These are phyloP conservation scores for Allomyces macrogynus DNA, from an alignment of 192 early-diverging fungal species.

Conservation along the genomic window DNA sequence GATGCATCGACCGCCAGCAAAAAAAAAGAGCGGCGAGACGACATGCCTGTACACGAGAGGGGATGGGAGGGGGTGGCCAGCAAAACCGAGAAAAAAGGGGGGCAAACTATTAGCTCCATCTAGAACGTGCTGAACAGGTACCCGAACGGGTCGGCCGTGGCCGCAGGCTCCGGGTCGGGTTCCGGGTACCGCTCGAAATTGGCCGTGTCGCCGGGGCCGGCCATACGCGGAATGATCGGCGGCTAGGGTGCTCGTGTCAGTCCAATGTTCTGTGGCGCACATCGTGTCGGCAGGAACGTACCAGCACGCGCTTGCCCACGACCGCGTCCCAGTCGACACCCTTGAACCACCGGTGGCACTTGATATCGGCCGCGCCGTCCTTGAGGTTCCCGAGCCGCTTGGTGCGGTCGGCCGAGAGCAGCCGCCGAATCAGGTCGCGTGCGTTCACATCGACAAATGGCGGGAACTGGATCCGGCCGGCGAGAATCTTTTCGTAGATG, in stretches of 20 bases:
- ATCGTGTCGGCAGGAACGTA: not conserved
- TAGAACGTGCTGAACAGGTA: not conserved
- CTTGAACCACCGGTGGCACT: conserved; percentile 82
- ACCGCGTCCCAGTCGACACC: conserved; percentile 83
- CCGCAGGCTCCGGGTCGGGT: conserved; percentile 7
- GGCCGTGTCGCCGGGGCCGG: conserved; percentile 79
- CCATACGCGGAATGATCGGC: conserved; percentile 75
- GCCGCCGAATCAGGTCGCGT: conserved; percentile 73
- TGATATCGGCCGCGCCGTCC: conserved; percentile 78
- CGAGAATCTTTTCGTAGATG: conserved; percentile 97
- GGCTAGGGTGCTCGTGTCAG: conserved; percentile 11
- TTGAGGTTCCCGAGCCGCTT: conserved; percentile 88
- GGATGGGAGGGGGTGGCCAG: too few relatives aligned
- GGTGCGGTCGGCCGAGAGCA: conserved; percentile 75
- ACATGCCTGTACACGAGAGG: too few relatives aligned
- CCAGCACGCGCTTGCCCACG: conserved; percentile 42
- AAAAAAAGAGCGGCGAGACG: too few relatives aligned
- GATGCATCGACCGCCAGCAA: too few relatives aligned
- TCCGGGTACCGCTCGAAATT: conserved; percentile 98
- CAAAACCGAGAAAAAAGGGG: too few relatives aligned
- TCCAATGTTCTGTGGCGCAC: not conserved
- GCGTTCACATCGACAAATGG: conserved; percentile 64
- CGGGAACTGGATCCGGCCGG: conserved; percentile 73
- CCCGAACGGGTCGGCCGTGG: not conserved
- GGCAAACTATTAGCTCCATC: too few relatives aligned